These are phyloP conservation scores for Saxophila tyrrhenica DNA, from an alignment of 495 filamentous ascomycete genomes.

Conservation along the genomic window DNA sequence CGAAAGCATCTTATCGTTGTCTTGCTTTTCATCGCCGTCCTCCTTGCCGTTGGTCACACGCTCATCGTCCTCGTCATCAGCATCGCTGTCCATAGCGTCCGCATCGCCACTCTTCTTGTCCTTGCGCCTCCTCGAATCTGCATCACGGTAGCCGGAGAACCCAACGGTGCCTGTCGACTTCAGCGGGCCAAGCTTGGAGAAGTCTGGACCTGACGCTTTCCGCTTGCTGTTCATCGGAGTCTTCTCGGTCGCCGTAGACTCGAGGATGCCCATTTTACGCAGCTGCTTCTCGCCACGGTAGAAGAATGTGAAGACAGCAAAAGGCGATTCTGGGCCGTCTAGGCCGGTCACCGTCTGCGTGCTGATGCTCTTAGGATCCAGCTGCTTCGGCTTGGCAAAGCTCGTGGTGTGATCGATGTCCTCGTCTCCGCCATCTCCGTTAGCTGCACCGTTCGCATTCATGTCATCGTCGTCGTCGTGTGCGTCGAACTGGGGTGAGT, in stretches of 20 bases:
- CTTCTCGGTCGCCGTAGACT: slow-evolving; percentile 45
- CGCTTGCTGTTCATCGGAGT: slow-evolving; percentile 52
- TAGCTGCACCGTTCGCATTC: slow-evolving; percentile 26
- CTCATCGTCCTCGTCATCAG: slow-evolving; percentile 48
- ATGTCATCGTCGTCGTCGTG: slow-evolving; percentile 73
- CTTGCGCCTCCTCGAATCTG: slow-evolving; percentile 39
- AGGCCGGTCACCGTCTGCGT: slow-evolving; percentile 99
- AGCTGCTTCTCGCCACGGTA: slow-evolving; percentile 97
- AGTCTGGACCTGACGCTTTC: slow-evolving; percentile 66
- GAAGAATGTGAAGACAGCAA: slow-evolving; percentile 95
- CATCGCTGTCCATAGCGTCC: slow-evolving; percentile 64
- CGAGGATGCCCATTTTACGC: slow-evolving; percentile 81
- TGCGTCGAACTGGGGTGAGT: slow-evolving; percentile 94
- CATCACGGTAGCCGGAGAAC: slow-evolving; percentile 83
- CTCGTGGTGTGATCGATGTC: slow-evolving; percentile 96
- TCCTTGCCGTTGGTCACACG: slow-evolving; percentile 40
- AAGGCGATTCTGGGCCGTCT: slow-evolving; percentile 87
- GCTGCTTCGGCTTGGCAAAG: slow-evolving; percentile 92
- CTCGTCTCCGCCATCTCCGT: slow-evolving; percentile 37
- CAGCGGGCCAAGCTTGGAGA: slow-evolving; percentile 72
- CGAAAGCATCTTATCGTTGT: slow-evolving; percentile 44
- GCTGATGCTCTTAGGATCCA: slow-evolving; percentile 94
- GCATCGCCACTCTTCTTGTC: slow-evolving; percentile 41
- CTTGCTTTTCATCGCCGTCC: slow-evolving; percentile 61
- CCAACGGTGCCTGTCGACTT: slow-evolving; percentile 73